Conservation (phyloP, 192 early-diverging fungal species). For the Coemansia sp. region DNA sequence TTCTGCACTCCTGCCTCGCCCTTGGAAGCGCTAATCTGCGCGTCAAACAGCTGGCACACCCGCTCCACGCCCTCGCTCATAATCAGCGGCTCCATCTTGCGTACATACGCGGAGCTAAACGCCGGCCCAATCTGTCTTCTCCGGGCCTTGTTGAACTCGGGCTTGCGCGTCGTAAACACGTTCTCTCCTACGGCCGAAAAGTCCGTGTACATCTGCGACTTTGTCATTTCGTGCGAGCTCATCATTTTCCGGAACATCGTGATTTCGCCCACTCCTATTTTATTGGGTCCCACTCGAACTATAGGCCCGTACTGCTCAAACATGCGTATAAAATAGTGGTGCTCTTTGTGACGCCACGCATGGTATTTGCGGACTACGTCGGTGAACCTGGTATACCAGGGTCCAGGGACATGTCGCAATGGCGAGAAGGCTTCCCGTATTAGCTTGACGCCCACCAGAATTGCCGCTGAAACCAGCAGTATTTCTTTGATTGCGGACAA, state of each 20-base stretch:
- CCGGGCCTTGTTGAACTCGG: conserved; percentile 19
- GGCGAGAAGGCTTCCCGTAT: background rate
- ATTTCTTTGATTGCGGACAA: too few species aligned
- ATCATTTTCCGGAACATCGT: conserved; percentile 20
- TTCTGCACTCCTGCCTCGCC: background rate
- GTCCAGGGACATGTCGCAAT: conserved; percentile 19
- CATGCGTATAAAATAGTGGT: conserved; percentile 12
- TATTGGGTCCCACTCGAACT: conserved; percentile 15
- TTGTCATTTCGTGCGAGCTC: conserved; percentile 18
- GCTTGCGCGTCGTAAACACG: conserved; percentile 29
- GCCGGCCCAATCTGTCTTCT: conserved; percentile 22
- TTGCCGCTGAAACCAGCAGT: too few species aligned
- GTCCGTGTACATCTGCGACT: conserved; percentile 26
- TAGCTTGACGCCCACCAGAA: background rate
- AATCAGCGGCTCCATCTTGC: conserved; percentile 24
- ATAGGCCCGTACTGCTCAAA: conserved; percentile 25
- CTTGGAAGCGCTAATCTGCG: conserved; percentile 6
- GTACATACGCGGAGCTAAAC: conserved; percentile 14
- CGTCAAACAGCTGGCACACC: conserved; percentile 20
- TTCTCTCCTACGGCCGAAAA: conserved; percentile 19
- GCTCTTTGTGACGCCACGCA: conserved; percentile 26
- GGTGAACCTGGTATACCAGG: conserved; percentile 28
- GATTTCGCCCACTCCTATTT: conserved; percentile 22
- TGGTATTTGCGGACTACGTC: conserved; percentile 9
- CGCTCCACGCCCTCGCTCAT: conserved; percentile 13